Conservation (phyloP, 495 filamentous ascomycete genomes). For the Sordaria brevicollis region DNA sequence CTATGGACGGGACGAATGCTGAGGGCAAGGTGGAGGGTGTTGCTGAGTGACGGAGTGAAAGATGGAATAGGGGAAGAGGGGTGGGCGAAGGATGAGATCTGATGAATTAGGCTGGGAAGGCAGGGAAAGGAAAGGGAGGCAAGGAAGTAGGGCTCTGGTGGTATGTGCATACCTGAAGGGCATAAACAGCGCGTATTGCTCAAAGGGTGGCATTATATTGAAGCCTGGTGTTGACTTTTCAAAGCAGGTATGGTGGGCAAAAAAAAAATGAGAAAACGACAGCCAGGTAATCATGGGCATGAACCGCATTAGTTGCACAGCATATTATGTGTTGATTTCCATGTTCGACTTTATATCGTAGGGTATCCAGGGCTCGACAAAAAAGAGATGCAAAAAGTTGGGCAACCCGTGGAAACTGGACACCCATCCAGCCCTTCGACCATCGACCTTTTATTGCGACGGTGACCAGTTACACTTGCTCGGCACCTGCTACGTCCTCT, state of each 20-base stretch:
- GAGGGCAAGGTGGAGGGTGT: conserved; percentile 32
- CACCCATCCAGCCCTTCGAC: neutral
- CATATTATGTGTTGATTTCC: neutral
- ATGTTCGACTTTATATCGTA: no score
- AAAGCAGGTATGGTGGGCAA: neutral
- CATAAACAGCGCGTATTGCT: neutral
- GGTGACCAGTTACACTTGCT: neutral
- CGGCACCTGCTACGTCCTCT: neutral
- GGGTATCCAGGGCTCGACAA: no score
- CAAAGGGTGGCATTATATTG: neutral
- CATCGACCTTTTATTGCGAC: neutral
- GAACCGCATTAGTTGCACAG: neutral
- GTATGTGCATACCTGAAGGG: neutral
- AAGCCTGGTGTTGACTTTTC: no score
- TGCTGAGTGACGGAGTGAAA: conserved; percentile 15
- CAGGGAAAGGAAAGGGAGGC: neutral
- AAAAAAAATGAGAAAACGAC: neutral
- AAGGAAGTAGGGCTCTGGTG: neutral
- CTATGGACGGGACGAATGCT: conserved; percentile 29
- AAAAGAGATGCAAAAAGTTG: no score
- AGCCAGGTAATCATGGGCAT: neutral
- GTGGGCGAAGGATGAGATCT: neutral
- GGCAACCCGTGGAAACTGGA: neutral
- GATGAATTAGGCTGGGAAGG: no score
- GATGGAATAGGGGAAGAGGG: neutral